Evolutionary conservation across 495 filamentous ascomycete species (phyloP), one percentile per base, ranked within the genome.

Genomic region (Penicillium salamii): DNA sequence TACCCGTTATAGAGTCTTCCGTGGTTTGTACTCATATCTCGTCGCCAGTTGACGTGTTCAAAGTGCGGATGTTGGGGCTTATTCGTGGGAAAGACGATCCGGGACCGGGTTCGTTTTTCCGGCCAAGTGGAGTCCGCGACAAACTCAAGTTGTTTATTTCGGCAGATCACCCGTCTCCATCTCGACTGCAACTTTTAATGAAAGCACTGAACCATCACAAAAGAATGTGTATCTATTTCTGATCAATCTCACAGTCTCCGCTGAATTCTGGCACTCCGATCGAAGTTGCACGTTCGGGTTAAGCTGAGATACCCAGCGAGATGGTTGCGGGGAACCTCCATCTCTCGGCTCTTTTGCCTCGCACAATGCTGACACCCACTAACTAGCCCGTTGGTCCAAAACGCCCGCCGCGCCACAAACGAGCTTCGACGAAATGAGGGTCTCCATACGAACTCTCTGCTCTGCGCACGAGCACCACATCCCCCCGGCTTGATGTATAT

Each of bases 51-150:
- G n/a, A n/a, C n/a, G n/a, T n/a, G n/a, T n/a, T n/a, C n/a, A n/a
- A n/a, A n/a, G n/a, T n/a, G n/a, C n/a, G n/a, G n/a, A n/a, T n/a
- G n/a, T n/a, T n/a, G n/a, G n/a, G n/a, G n/a, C n/a, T n/a, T n/a
- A n/a, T 55, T 19, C 53, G 53, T 6, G 53, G 47, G 15, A 42
- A 53, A 12, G 7, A 32, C 29, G 3, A 33, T 23, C 7, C 51
- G 51, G 31, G 45, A 31, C 29, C 48, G 29, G n/a, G 15, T 54
- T 44, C 45, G 28, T 24, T 49, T 54, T 19, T 23, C 28, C 24
- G 24, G 18, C 18, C 14, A 26, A 26, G 41, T 5, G 26, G 41
- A 6, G 5, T 18, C 41, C 24, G 41, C 31, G 14, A 11, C 12
- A 32, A 12, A 12, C 29, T 4, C 4, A 28, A 9, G 24, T 37